A percentile compares a stretch with the other conserved stretches of the same genome.
phyloP scores from a whole-genome alignment of 1,139 yeast species.

The Blastobotrys persicus region DNA sequence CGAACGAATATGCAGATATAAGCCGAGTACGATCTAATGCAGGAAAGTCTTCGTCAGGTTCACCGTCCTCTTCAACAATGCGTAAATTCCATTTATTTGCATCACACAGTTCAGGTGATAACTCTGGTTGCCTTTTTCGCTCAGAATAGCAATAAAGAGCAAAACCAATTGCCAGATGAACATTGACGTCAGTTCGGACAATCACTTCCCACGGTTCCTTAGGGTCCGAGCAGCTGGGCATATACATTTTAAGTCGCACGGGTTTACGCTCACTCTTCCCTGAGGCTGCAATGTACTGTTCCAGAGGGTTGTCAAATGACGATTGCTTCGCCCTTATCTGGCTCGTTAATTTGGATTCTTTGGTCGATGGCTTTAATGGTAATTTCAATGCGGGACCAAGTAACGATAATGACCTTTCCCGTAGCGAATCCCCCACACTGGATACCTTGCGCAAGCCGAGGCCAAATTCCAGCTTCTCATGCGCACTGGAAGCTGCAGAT shows the following conservation, averaged over 20 bases:
- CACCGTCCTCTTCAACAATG: conserved; percentile 48
- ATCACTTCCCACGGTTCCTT: conserved; percentile 37
- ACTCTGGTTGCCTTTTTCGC: conserved; percentile 32
- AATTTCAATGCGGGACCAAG: conserved; percentile 4
- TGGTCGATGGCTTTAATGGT: conserved; percentile 11
- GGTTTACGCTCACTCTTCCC: conserved; percentile 40
- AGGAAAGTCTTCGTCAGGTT: conserved; percentile 48
- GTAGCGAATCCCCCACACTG: background rate
- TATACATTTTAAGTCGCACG: conserved; percentile 38
- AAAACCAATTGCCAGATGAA: conserved; percentile 44
- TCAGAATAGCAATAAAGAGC: conserved; percentile 39
- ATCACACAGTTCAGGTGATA: conserved; percentile 35
- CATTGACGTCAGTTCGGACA: conserved; percentile 41
- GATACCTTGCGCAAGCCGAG: conserved; percentile 12
- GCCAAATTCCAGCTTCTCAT: conserved; percentile 19
- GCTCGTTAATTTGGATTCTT: conserved; percentile 29
- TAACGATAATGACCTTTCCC: conserved; percentile 1
- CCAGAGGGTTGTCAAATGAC: conserved; percentile 40
- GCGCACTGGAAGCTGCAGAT: conserved; percentile 11
- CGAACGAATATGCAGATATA: conserved; percentile 43
- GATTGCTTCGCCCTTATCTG: conserved; percentile 34
- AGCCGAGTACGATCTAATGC: conserved; percentile 44
- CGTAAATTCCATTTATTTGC: conserved; percentile 44
- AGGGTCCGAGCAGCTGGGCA: conserved; percentile 39
- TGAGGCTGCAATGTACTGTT: conserved; percentile 41